Evolutionary conservation across 495 filamentous ascomycete genomes (phyloP).

Genomic region (Aspergillus asperescens): DNA sequence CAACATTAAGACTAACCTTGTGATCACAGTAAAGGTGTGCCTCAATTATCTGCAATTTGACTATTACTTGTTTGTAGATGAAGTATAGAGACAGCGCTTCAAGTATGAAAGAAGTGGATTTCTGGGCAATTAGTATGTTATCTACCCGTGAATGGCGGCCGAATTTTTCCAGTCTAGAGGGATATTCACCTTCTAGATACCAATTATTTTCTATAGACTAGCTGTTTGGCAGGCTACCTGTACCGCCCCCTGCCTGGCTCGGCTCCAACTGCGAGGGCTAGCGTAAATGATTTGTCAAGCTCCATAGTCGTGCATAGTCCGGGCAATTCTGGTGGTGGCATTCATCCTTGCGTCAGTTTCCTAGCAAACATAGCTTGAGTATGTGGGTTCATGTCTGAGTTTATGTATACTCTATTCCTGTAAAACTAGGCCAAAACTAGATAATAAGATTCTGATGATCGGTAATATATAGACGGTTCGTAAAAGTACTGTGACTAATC

Average conservation of each 20-base stretch:
- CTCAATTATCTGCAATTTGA: not conserved
- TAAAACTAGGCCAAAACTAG: conserved; percentile 18
- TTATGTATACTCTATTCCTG: conserved; percentile 26
- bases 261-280: conserved; percentile 1
- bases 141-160: too few relatives aligned
- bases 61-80: too few relatives aligned
- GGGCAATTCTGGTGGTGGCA: not conserved
- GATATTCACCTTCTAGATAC: too few relatives aligned
- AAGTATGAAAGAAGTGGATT: too few relatives aligned
- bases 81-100: too few relatives aligned
- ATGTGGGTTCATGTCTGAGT: conserved; percentile 5
- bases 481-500: conserved; percentile 34
- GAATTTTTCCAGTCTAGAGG: too few relatives aligned
- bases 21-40: not conserved
- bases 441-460: conserved; percentile 12
- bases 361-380: not conserved
- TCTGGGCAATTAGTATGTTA: too few relatives aligned
- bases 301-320: not conserved
- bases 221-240: too few relatives aligned
- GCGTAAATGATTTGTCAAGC: not conserved
- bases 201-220: too few relatives aligned
- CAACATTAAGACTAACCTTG: not conserved
- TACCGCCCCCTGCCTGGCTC: not conserved
- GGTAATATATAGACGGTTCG: conserved; percentile 19
- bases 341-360: conserved; percentile 5